Conservation (phyloP, 2,329 filamentous ascomycete genomes). For the Plenodomus biglobosus region DNA sequence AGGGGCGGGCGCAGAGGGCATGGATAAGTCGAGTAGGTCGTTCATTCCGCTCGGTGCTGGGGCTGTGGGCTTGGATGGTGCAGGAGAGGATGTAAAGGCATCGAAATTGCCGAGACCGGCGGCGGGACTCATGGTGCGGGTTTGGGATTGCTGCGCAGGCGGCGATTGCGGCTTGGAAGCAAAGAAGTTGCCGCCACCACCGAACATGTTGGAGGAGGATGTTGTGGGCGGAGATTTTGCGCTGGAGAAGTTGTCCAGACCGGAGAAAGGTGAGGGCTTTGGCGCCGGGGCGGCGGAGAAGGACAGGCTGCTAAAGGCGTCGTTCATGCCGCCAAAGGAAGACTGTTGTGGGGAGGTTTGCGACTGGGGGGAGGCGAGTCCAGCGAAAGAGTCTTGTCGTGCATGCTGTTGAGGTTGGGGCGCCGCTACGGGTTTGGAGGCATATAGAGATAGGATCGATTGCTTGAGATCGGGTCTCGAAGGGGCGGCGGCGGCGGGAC, state of each 20-base stretch:
- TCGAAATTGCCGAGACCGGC: conserved; percentile 64
- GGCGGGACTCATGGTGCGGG: conserved; percentile 56
- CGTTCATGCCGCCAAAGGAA: conserved; percentile 68
- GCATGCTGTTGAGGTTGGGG: conserved; percentile 56
- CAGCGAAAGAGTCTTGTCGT: conserved; percentile 51
- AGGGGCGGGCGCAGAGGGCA: conserved; percentile 38
- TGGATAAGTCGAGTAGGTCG: conserved; percentile 76
- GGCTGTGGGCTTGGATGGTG: conserved; percentile 49
- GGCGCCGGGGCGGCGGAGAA: conserved; percentile 55
- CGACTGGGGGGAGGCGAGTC: conserved; percentile 51
- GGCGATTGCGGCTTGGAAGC: conserved; percentile 62
- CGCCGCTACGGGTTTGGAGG: conserved; percentile 72
- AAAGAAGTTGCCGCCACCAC: conserved; percentile 80
- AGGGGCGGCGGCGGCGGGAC: conserved; percentile 61
- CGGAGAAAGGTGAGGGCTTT: conserved; percentile 67
- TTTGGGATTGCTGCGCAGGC: conserved; percentile 47
- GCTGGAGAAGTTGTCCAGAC: conserved; percentile 57
- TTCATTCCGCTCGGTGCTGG: conserved; percentile 61
- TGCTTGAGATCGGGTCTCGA: conserved; percentile 94
- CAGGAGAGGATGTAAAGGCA: conserved; percentile 61
- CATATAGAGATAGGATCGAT: conserved; percentile 94
- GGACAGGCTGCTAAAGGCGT: conserved; percentile 75
- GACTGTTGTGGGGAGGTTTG: conserved; percentile 44
- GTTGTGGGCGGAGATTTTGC: conserved; percentile 42
- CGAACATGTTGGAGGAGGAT: conserved; percentile 53